A percentile compares a stretch with the other conserved stretches of the same genome.
phyloP scores from a whole-genome alignment of 768 basidiomycete species.

The Rhodotorula babjevae region DNA sequence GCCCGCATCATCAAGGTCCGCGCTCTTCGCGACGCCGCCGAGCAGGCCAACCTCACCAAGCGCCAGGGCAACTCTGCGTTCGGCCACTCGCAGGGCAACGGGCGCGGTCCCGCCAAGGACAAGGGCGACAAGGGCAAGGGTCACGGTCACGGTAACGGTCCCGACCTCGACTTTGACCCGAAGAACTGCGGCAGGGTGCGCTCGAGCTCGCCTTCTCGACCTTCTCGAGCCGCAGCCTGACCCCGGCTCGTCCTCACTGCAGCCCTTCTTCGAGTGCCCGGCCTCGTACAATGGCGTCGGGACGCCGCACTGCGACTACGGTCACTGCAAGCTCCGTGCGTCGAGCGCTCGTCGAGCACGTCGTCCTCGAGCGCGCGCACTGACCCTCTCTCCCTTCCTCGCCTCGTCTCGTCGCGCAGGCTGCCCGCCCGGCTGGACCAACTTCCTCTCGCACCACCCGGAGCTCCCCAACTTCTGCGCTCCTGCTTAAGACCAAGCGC shows the following conservation, averaged over 20 bases:
- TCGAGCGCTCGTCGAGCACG: background rate
- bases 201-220: background rate
- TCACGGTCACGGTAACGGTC: background rate
- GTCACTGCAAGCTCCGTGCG: constrained; percentile 18
- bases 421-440: constrained; percentile 5
- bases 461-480: constrained; percentile 24
- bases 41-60: background rate
- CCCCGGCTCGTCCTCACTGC: background rate
- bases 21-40: background rate
- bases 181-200: constrained; percentile 3
- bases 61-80: background rate
- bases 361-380: too few species aligned
- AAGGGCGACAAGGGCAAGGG: too few species aligned
- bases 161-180: background rate
- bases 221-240: background rate
- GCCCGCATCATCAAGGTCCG: background rate
- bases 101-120: background rate
- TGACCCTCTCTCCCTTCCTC: background rate
- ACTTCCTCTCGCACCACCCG: background rate
- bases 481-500: too few species aligned
- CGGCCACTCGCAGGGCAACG: background rate
- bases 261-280: constrained; percentile 7
- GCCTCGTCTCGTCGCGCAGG: background rate
- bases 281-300: constrained; percentile 24
- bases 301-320: constrained; percentile 5